phyloP scores from a whole-genome alignment of 2,329 filamentous ascomycete species.

The Colletotrichum shisoi region DNA sequence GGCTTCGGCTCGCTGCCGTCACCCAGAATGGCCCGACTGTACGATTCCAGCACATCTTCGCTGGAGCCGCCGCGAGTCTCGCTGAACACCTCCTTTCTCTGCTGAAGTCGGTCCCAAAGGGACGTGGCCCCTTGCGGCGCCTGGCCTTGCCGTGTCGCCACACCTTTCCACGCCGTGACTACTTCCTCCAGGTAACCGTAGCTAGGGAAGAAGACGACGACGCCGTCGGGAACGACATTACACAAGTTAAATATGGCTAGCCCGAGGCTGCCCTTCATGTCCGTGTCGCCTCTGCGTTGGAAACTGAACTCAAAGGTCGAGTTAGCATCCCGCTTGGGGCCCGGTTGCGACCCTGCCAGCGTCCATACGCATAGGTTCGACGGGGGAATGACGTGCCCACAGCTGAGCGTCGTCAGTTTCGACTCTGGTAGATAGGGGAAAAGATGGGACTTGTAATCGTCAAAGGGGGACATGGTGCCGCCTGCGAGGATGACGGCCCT shows the following conservation, averaged over 20 bases:
- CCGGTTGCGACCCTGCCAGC: constrained; percentile 59
- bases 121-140: constrained; percentile 46
- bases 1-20: constrained; percentile 38
- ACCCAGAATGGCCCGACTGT: constrained; percentile 72
- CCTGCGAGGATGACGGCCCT: constrained; percentile 89
- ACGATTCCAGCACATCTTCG: constrained; percentile 77
- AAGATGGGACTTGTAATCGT: constrained; percentile 85
- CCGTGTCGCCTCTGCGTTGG: constrained; percentile 72
- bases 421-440: constrained; percentile 74
- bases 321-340: constrained; percentile 43
- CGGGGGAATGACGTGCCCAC: constrained; percentile 89
- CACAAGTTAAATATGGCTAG: constrained; percentile 75
- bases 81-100: constrained; percentile 69
- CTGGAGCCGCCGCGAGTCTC: constrained; percentile 63
- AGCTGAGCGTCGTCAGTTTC: constrained; percentile 82
- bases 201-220: constrained; percentile 95
- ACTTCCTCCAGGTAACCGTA: constrained; percentile 89
- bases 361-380: constrained; percentile 83
- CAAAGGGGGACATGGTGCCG: constrained; percentile 97
- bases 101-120: constrained; percentile 66
- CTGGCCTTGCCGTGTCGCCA: constrained; percentile 65
- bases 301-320: constrained; percentile 86
- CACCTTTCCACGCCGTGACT: constrained; percentile 66
- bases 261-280: constrained; percentile 78
- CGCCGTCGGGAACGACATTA: constrained; percentile 79